Base-by-base conservation (phyloP, 805 yeast genomes). In the Cyberlindnera euphorbiae region DNA sequence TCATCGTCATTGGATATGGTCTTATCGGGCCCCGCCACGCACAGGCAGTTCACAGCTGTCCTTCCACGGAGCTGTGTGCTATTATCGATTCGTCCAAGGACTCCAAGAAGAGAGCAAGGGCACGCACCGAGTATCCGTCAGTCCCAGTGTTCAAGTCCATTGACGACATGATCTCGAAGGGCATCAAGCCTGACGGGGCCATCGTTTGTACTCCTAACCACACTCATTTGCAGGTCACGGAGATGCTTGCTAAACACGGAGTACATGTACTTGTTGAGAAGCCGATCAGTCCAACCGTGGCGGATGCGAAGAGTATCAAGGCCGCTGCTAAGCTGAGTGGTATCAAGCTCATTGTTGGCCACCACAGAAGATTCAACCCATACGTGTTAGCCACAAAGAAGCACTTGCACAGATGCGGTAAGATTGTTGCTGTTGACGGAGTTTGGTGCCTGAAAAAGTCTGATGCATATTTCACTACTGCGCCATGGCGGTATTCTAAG, bases 1-100 rank as follows among this genome's bases (percentile, higher is more conserved):
- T 46, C 28, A 39, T 46, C 13, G 45, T 46, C 8, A 36, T 43
- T 22, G 50, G 50, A 1, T 44, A 43, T 16, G 50, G 50, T n/a
- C 46, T 46, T 28, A 46, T 46, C 15, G 50, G 50, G 1, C 50
- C 50, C 3, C 47, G 50, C 30, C 50, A 46, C 38, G 47, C 47
- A 9, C 40, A 46, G 30, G 47, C 47, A 1, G 42, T 46, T 7
- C 28, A 36, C 17, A 13, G 21, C 17, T 41, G 47, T 25, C 44
- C 47, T 3, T 19, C 35, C 10, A 43, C 50, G 8, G 28, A 36
- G 23, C 39, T 46, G 6, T 26, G 38, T 1, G 50, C 41, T 15
- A 38, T 46, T 6, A 43, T 46, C 17, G 50, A 46, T 31, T 32
- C 47, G 4, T 41, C 42, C 12, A 41, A 41, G 30, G 38, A 26